These are phyloP conservation scores for Suillus tomentosus DNA, from an alignment of 768 basidiomycete genomes.

Conservation along the genomic window DNA sequence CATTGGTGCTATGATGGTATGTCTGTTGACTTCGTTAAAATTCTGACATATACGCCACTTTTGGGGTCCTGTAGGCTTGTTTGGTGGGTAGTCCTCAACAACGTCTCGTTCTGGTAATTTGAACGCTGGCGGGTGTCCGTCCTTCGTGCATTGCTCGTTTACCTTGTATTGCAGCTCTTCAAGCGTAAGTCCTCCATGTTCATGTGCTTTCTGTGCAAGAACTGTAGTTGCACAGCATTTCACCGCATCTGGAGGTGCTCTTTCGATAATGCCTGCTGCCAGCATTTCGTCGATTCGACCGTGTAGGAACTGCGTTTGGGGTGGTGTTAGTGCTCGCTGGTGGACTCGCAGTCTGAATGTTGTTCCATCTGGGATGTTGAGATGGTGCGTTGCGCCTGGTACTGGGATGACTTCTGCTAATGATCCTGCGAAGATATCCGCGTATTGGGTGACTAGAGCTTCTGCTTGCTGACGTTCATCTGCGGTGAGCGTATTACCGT, in stretches of 20 bases:
- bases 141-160: too few species aligned
- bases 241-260: not conserved
- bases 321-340: slow-evolving; percentile 8
- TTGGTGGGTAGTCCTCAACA: too few species aligned
- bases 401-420: slow-evolving; percentile 40
- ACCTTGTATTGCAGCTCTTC: slow-evolving; percentile 30
- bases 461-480: too few species aligned
- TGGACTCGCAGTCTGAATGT: not conserved
- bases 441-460: slow-evolving; percentile 9
- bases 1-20: too few species aligned
- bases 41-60: too few species aligned
- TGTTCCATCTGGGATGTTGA: not conserved
- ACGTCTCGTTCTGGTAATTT: too few species aligned
- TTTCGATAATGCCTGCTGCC: slow-evolving; percentile 3
- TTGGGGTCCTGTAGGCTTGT: too few species aligned
- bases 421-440: slow-evolving; percentile 43
- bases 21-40: too few species aligned
- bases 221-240: slow-evolving; percentile 22
- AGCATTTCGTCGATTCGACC: slow-evolving; percentile 2
- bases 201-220: slow-evolving; percentile 41
- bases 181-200: slow-evolving; percentile 27
- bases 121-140: too few species aligned
- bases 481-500: too few species aligned
- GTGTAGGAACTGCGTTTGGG: slow-evolving; percentile 8
- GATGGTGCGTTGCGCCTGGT: not conserved